Base-by-base conservation (phyloP, 2,329 filamentous ascomycete species). In the Stenocarpella maydis region DNA sequence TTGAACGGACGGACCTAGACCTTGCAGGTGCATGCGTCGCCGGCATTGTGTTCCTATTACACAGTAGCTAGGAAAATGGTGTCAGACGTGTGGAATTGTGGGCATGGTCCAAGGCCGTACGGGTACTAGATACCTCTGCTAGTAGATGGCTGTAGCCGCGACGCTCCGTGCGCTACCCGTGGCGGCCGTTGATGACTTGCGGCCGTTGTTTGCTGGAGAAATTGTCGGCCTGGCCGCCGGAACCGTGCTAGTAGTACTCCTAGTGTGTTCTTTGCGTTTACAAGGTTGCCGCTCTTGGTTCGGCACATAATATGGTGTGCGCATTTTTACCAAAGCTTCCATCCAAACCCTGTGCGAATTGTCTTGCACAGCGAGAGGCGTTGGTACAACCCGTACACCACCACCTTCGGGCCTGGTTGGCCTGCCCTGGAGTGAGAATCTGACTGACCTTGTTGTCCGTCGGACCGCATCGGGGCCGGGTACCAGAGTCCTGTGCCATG, bases 211-310 rank as follows among this genome's bases (percentile, higher is more conserved):
- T 63, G 65, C 52, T 58, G 52, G 52, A 67, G 43, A 49, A 55
- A 67, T 6, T 26, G 65, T 67, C 52, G 65, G 65, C 65, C 43
- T 67, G 65, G 37, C 58, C 52, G 52, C 65, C 52, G 65, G 39
- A 63, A 67, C 53, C 41, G 45, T 45, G 52, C 45, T 63, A 63
- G 58, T 49, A 67, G 58, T 49, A 67, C 65, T 41, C 12, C 65
- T 58, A 41, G 31, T 21, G 28, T 58, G 34, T 54, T n/a, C 21
- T 26, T 31, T 26, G 52, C 37, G 50, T 55, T 41, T 21, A 49
- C 65, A 67, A 49, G 67, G 34, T 39, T 45, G 39, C 67, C 21
- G 50, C n/a, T 49, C 58, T 53, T 37, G 49, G 39, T 65, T 52
- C 58, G 34, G 47, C 34, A 54, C 47, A 65, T 69, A 39, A 41